Evolutionary conservation across 805 yeast genomes (phyloP), one percentile per base, ranked within the genome.

Genomic region (Spathaspora arborariae): DNA sequence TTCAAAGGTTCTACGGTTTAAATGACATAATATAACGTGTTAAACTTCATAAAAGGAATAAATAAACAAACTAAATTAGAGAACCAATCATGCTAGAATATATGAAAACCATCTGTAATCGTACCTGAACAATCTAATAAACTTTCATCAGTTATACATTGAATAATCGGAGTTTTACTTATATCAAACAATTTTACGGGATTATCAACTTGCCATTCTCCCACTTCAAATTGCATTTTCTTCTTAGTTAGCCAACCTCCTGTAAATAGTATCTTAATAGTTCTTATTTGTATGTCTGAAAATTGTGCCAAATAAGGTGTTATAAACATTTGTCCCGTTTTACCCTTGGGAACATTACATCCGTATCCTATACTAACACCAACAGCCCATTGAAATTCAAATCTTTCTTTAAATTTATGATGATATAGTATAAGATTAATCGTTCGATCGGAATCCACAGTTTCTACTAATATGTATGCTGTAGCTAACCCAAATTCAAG

Each of bases 281-380:
- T 19, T 24, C 24, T 24, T 18, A 30, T 13, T 20, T 46, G 41
- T 3, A 44, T 18, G 11, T 40, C 21, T 20, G 45, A 22, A 24
- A 42, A 37, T 15, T 24, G 19, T 5, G 45, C 35, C n/a, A 42
- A 15, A 20, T 44, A 39, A 2, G 37, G 37, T 10, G 30, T 34
- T 5, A 45, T 38, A 22, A 42, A 41, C 13, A 47, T 47, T 20
- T 47, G 51, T 20, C 51, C 51, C 19, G 33, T 41, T 24, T 41
- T 19, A 5, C 44, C 41, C 13, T 16, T 5, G 15, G 48, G 48
- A 3, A 47, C 48, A 18, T 37, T 15, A 35, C 51, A 47, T 10
- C 34, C 20, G 21, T 47, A 47, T 4, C 27, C 33, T n/a, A 37
- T 35, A 20, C 30, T 41, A 15, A 45, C 19, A 11, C 38, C 39